These are phyloP conservation scores for Isabelozyma pseudorhagii DNA, from an alignment of 805 yeast species.

Conservation along the genomic window DNA sequence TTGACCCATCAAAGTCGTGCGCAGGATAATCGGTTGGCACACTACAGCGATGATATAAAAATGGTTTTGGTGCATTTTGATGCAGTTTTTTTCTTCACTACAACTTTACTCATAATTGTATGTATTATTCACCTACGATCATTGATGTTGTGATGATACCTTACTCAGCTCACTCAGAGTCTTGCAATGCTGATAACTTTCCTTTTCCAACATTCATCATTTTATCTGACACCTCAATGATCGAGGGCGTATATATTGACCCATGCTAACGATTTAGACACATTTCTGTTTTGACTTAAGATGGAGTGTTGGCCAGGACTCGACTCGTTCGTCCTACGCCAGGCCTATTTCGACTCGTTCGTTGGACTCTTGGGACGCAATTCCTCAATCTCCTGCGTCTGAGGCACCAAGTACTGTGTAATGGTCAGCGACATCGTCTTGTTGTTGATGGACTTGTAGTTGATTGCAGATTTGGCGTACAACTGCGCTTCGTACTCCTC, in stretches of 20 bases:
- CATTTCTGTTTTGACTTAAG: too few relatives aligned
- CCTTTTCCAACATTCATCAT: slow-evolving; percentile 48
- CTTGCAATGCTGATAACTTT: slow-evolving; percentile 46
- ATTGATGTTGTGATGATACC: slow-evolving; percentile 44
- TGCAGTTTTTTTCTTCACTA: not conserved
- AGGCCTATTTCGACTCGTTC: not conserved
- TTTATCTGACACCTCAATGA: too few relatives aligned
- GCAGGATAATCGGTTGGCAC: too few relatives aligned
- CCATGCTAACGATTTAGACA: too few relatives aligned
- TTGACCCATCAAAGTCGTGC: too few relatives aligned
- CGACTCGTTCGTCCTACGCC: too few relatives aligned
- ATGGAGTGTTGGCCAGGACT: slow-evolving; percentile 61
- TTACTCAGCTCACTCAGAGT: slow-evolving; percentile 60
- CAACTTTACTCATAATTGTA: not conserved
- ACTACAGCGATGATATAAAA: too few relatives aligned
- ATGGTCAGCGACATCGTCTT: slow-evolving; percentile 22
- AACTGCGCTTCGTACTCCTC: slow-evolving; percentile 28
- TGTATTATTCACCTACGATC: not conserved
- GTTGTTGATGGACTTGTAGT: slow-evolving; percentile 18
- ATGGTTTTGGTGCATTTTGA: too few relatives aligned
- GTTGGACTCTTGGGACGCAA: slow-evolving; percentile 82
- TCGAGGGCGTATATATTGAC: too few relatives aligned
- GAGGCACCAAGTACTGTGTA: slow-evolving; percentile 53
- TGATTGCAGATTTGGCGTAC: slow-evolving; percentile 26
- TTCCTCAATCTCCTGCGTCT: slow-evolving; percentile 68